Evolutionary conservation across 1,139 yeast genomes (phyloP).

Genomic region (Kluyveromyces sp.): DNA sequence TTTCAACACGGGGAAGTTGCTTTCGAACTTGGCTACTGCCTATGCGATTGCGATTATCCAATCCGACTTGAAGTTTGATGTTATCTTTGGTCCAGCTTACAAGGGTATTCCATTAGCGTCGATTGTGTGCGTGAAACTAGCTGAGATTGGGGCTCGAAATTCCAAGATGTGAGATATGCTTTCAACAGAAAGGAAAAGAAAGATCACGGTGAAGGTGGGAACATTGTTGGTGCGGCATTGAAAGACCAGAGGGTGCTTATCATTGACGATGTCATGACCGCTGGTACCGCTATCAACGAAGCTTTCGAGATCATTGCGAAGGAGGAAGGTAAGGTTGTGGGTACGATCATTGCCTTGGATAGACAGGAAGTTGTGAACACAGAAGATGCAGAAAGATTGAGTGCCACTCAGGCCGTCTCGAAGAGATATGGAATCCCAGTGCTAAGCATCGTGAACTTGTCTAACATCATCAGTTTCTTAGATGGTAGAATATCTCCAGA

Average conservation of each 20-base stretch:
- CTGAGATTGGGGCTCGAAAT: constrained; percentile 82
- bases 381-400: constrained; percentile 35
- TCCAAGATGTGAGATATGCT: constrained; percentile 57
- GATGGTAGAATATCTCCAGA: constrained; percentile 46
- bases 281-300: constrained; percentile 96
- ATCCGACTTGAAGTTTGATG: constrained; percentile 76
- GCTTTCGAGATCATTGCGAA: constrained; percentile 72
- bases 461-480: constrained; percentile 64
- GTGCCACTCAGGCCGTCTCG: constrained; percentile 79
- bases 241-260: constrained; percentile 67
- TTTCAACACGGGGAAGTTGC: constrained; percentile 71
- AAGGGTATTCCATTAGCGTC: constrained; percentile 97
- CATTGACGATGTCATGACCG: constrained; percentile 96
- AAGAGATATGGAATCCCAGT: constrained; percentile 74
- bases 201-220: constrained; percentile 98
- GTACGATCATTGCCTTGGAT: constrained; percentile 85
- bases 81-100: constrained; percentile 94
- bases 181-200: constrained; percentile 89
- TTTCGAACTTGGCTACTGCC: constrained; percentile 74
- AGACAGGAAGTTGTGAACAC: constrained; percentile 83
- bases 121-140: constrained; percentile 81
- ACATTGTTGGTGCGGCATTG: constrained; percentile 77
- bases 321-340: constrained; percentile 70
- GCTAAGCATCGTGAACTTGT: constrained; percentile 65
- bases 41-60: constrained; percentile 83